Percentiles rank a stretch among this genome's conserved stretches.
phyloP scores from a whole-genome alignment of 2,329 filamentous ascomycete genomes.

The Alternaria sp. region DNA sequence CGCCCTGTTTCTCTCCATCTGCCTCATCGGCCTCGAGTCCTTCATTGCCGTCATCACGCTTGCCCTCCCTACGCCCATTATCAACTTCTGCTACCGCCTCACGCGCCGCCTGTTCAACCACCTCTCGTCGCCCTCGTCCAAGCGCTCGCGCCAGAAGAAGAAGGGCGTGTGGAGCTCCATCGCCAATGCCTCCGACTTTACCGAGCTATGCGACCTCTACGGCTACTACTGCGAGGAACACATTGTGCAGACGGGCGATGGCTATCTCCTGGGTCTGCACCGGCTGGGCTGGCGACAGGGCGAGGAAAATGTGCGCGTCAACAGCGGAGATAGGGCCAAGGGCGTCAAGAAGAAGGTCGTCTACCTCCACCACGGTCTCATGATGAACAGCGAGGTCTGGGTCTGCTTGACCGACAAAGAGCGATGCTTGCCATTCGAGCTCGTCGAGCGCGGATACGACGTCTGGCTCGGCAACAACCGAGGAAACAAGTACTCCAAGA shows the following conservation, averaged over 20 bases:
- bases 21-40: constrained; percentile 81
- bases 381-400: constrained; percentile 99
- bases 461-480: constrained; percentile 98
- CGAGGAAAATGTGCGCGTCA: constrained; percentile 80
- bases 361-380: constrained; percentile 91
- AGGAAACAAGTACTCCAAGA: constrained; percentile 99
- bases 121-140: constrained; percentile 73
- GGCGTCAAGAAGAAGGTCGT: constrained; percentile 78
- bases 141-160: constrained; percentile 70
- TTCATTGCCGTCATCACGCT: constrained; percentile 85
- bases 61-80: constrained; percentile 80
- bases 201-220: constrained; percentile 88
- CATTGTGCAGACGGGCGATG: constrained; percentile 91
- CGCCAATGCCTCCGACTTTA: constrained; percentile 87
- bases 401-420: constrained; percentile 87
- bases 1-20: constrained; percentile 81
- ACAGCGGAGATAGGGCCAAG: constrained; percentile 65
- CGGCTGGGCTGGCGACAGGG: constrained; percentile 82
- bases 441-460: constrained; percentile 92
- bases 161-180: constrained; percentile 79
- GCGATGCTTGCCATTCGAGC: constrained; percentile 83
- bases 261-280: constrained; percentile 89
- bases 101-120: constrained; percentile 84
- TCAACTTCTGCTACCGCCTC: constrained; percentile 80
- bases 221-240: constrained; percentile 97